Evolutionary conservation across 2,329 filamentous ascomycete genomes (phyloP), one percentile per base, ranked within the genome.

Genomic region (Fusarium mexicanum): DNA sequence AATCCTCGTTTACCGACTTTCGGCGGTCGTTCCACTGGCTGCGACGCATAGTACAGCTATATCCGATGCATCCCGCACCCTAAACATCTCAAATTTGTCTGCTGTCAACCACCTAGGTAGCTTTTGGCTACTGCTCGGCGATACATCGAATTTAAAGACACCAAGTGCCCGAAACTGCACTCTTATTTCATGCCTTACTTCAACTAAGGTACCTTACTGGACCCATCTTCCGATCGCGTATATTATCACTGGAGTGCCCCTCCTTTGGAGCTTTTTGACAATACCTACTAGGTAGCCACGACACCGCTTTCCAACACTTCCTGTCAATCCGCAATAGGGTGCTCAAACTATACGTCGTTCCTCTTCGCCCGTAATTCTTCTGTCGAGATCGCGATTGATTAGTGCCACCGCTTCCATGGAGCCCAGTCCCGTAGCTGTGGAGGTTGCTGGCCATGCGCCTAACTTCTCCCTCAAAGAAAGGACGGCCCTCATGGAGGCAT

Each of bases 401-500:
- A 38, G 43, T 50, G 10, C 53, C 37, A 53, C 17, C 24, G 31
- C 47, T 48, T 38, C 55, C 41, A 82, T 82, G 81, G 79, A 82
- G 61, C 79, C 81, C 24, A 78, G 73, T 57, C 78, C 78, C 33
- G 64, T 81, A 38, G 67, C 80, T 18, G 79, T 79, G 51, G 79
- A 79, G 70, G 70, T 77, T 37, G 71, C 74, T 38, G 59, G 69
- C 60, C 65, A 71, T 60, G 61, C 78, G 54, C 60, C 79, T 41
- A 74, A 76, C n/a, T 66, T 83, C 44, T 71, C 78, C 24, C 67
- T 81, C 44, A 80, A 78, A 60, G 75, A 80, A 58, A 85, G 81
- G 73, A 83, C 85, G 12, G 85, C 86, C 37, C 81, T 84, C 16
- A 83, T 86, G 76, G 92, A 96, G 79, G 94, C 94, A 10, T 79